These are phyloP conservation scores for Blastobotrys buckinghamii DNA, from an alignment of 1,139 yeast genomes.

Conservation along the genomic window DNA sequence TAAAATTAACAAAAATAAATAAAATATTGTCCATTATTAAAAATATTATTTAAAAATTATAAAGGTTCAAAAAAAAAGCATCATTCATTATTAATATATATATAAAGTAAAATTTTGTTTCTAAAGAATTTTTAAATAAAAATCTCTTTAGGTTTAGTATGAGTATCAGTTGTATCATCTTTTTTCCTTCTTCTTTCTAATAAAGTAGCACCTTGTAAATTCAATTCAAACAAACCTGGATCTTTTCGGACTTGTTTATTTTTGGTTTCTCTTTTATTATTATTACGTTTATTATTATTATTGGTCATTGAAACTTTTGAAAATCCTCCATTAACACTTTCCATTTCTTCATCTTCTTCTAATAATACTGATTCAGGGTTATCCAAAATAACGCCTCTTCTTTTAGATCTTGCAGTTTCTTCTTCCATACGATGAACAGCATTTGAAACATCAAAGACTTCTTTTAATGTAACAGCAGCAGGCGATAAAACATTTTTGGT, in stretches of 20 bases:
- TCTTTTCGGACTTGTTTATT: constrained; percentile 14
- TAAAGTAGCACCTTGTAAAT: constrained; percentile 73
- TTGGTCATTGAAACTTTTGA: constrained; percentile 23
- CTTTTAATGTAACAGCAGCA: constrained; percentile 86
- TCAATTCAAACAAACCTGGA: constrained; percentile 56
- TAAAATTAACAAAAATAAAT: too few species aligned
- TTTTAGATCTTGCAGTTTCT: constrained; percentile 53
- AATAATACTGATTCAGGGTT: constrained; percentile 22
- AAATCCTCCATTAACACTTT: constrained; percentile 15
- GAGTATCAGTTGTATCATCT: not conserved
- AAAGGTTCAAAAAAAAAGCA: too few species aligned
- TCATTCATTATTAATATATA: not conserved
- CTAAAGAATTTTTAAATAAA: not conserved
- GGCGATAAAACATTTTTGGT: constrained; percentile 54
- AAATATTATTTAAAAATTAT: too few species aligned
- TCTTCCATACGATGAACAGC: constrained; percentile 94
- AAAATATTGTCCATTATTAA: too few species aligned
- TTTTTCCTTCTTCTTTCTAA: constrained; percentile 47
- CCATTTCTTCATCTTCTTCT: constrained; percentile 29
- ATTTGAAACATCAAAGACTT: constrained; percentile 89
- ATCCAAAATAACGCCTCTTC: constrained; percentile 28
- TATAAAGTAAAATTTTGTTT: too few species aligned
- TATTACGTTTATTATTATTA: constrained; percentile 2
- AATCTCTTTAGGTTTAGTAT: not conserved
- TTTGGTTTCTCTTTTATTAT: not conserved